A percentile compares a stretch with the other conserved stretches of the same genome.
phyloP scores from a whole-genome alignment of 192 early-diverging fungal genomes.

The Pecoramyces ruminantium region DNA sequence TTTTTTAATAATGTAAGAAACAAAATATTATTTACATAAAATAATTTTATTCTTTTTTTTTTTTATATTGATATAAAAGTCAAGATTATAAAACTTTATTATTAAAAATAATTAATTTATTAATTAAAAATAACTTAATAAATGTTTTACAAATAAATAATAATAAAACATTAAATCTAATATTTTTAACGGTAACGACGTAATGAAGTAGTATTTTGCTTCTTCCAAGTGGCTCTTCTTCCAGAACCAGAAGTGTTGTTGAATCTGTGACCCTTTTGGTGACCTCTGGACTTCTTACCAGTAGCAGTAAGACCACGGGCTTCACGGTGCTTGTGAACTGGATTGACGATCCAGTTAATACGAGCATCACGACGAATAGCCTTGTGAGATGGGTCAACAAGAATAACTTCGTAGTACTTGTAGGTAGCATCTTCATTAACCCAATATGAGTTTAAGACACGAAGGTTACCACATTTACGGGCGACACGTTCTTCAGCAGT shows the following conservation, averaged over 20 bases:
- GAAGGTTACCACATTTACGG: conserved; percentile 89
- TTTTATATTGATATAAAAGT: too few relatives aligned
- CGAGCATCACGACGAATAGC: conserved; percentile 95
- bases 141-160: too few relatives aligned
- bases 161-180: too few relatives aligned
- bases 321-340: conserved; percentile 98
- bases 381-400: conserved; percentile 94
- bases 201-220: conserved; percentile 91
- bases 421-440: conserved; percentile 97
- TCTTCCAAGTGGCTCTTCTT: conserved; percentile 79
- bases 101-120: too few relatives aligned
- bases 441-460: conserved; percentile 99
- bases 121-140: too few relatives aligned
- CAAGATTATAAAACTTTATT: too few relatives aligned
- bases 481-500: conserved; percentile 97
- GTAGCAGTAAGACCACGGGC: conserved; percentile 91
- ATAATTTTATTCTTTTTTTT: too few relatives aligned
- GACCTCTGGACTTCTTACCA: conserved; percentile 93
- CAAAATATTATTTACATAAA: too few relatives aligned
- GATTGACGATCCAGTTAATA: conserved; percentile 98
- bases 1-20: too few relatives aligned
- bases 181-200: conserved; percentile 72
- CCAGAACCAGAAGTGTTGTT: conserved; percentile 94
- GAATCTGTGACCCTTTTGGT: conserved; percentile 89
- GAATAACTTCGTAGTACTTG: conserved; percentile 99